A percentile compares a stretch with the other conserved stretches of the same genome.
Conservation (phyloP, 371 early-diverging fungal species). For the Rhizomucor miehei region DNA sequence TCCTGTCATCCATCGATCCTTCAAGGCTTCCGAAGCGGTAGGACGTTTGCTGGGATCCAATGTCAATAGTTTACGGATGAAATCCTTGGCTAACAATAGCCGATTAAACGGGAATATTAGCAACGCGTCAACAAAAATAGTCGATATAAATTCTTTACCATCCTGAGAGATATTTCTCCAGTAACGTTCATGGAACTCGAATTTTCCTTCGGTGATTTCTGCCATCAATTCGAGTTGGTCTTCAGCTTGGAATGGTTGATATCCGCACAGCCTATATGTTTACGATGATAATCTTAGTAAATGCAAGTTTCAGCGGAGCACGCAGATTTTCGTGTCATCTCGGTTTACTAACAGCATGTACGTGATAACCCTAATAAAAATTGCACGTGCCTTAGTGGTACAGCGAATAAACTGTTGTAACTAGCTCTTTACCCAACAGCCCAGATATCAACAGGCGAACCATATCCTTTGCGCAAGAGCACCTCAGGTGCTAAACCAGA, state of each 20-base stretch:
- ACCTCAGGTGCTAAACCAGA: conserved; percentile 73
- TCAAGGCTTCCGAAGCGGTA: conserved; percentile 79
- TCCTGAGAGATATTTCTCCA: conserved; percentile 78
- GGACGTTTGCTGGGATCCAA: conserved; percentile 72
- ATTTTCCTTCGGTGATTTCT: conserved; percentile 63
- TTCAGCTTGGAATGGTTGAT: conserved; percentile 75
- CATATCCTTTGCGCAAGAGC: conserved; percentile 64
- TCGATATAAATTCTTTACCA: conserved; percentile 28
- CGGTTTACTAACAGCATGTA: conserved; percentile 60
- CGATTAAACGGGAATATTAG: background rate
- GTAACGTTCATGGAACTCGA: conserved; percentile 76
- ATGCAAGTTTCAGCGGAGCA: background rate
- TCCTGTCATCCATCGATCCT: conserved; percentile 81
- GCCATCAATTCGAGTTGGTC: conserved; percentile 59
- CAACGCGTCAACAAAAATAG: too few species aligned
- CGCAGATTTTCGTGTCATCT: background rate
- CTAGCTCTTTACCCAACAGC: conserved; percentile 44
- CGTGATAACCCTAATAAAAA: conserved; percentile 53
- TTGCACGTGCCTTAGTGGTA: background rate
- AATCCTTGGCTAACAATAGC: conserved; percentile 74
- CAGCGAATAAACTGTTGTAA: background rate
- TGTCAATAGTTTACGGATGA: conserved; percentile 77
- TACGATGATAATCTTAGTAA: too few species aligned
- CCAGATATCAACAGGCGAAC: conserved; percentile 86
- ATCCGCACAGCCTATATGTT: conserved; percentile 57